Conservation (phyloP, 2,329 filamentous ascomycete genomes). For the Alternaria tenuissima region DNA sequence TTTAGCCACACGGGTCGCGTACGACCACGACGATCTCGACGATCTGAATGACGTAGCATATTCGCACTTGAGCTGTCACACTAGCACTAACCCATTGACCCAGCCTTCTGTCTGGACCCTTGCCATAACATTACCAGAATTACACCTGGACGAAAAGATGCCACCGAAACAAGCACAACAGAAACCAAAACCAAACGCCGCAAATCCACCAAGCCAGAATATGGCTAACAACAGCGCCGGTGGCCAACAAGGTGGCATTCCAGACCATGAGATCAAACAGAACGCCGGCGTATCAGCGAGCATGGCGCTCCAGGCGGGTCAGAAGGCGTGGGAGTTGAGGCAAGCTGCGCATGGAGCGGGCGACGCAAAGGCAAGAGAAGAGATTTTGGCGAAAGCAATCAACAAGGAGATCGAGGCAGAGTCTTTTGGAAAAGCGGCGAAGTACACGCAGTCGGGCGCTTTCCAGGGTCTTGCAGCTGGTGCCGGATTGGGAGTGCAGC, state of each 20-base stretch:
- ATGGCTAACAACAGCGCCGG: constrained; percentile 19
- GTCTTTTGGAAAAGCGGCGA: constrained; percentile 53
- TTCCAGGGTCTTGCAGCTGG: constrained; percentile 53
- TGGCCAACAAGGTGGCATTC: constrained; percentile 30
- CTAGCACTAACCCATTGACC: constrained; percentile 5
- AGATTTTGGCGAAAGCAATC: constrained; percentile 51
- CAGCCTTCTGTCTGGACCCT: constrained; percentile 5
- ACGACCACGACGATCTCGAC: constrained; percentile 3
- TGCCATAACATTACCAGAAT: background rate
- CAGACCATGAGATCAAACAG: constrained; percentile 50
- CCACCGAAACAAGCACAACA: constrained; percentile 17
- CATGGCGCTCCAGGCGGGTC: constrained; percentile 47
- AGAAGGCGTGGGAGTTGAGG: constrained; percentile 51
- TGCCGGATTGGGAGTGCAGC: constrained; percentile 48
- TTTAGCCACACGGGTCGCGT: constrained; percentile 6
- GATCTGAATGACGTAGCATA: constrained; percentile 16
- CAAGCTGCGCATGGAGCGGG: constrained; percentile 52
- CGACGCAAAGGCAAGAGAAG: constrained; percentile 50
- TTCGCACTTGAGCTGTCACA: constrained; percentile 6
- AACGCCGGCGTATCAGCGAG: constrained; percentile 50
- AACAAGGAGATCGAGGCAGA: constrained; percentile 54
- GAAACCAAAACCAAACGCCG: constrained; percentile 13
- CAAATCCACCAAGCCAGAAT: constrained; percentile 11
- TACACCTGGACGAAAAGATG: constrained; percentile 1
- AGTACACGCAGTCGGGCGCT: constrained; percentile 50